phyloP scores from a whole-genome alignment of 2,329 filamentous ascomycete genomes.

The Hymenoscyphus albidus region DNA sequence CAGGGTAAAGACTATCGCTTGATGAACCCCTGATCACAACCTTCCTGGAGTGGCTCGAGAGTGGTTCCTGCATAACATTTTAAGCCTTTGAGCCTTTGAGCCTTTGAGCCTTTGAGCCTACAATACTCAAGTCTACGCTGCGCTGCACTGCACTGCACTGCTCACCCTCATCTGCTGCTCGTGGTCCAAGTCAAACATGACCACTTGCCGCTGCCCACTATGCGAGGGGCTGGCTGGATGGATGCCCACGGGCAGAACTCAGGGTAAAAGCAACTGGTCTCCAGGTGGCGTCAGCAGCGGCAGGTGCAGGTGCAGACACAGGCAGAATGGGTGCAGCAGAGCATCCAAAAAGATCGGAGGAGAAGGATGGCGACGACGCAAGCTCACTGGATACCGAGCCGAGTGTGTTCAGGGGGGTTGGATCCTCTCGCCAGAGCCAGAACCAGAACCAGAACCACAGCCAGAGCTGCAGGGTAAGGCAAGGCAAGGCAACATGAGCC shows the following conservation, averaged over 20 bases:
- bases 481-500: not conserved
- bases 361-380: slow-evolving; percentile 1
- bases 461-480: not conserved
- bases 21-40: slow-evolving; percentile 14
- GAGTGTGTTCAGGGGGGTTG: not conserved
- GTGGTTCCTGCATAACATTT: slow-evolving; percentile 19
- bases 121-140: too few species aligned
- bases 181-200: not conserved
- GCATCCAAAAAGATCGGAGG: not conserved
- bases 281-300: slow-evolving; percentile 6
- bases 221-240: not conserved
- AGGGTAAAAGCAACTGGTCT: not conserved
- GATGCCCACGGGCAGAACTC: not conserved
- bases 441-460: too few species aligned
- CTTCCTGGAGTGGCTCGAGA: slow-evolving; percentile 10
- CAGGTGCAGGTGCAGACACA: slow-evolving; percentile 6
- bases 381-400: slow-evolving; percentile 11
- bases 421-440: too few species aligned
- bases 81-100: slow-evolving; percentile 9
- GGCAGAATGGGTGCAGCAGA: not conserved
- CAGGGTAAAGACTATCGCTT: not conserved
- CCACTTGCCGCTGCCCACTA: not conserved
- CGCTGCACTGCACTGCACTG: not conserved
- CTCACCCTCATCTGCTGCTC: not conserved
- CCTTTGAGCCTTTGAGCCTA: too few species aligned